Conservation (phyloP, 352 stramenopile species). For the Phytophthora cactorum region DNA sequence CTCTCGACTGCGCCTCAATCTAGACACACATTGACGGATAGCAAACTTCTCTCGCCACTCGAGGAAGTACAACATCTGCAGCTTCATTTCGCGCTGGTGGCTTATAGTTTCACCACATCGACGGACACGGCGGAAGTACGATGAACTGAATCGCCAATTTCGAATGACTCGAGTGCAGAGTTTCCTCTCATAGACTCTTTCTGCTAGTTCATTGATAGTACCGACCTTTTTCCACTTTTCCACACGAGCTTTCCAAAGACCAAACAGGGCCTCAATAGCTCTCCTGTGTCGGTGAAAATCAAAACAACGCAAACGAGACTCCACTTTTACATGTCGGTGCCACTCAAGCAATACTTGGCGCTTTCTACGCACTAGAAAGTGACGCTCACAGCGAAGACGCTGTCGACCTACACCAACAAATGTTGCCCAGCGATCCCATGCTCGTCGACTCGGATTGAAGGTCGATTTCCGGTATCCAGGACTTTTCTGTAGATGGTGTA, state of each 20-base stretch:
- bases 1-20: constrained; percentile 5
- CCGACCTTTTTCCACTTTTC: constrained; percentile 37
- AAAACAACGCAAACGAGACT: constrained; percentile 12
- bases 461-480: constrained; percentile 27
- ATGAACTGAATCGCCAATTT: constrained; percentile 25
- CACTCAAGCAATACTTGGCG: constrained; percentile 22
- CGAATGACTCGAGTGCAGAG: constrained; percentile 23
- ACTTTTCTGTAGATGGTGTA: constrained; percentile 10
- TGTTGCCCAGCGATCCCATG: constrained; percentile 35
- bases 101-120: constrained; percentile 18
- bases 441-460: constrained; percentile 36
- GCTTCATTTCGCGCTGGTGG: constrained; percentile 9
- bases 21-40: constrained; percentile 8
- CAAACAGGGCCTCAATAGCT: constrained; percentile 12
- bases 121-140: constrained; percentile 8
- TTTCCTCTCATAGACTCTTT: constrained; percentile 29
- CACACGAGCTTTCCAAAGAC: constrained; percentile 26
- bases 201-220: constrained; percentile 27
- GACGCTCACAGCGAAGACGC: constrained; percentile 7
- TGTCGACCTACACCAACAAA: constrained; percentile 20
- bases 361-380: constrained; percentile 16
- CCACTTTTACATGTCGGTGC: constrained; percentile 15
- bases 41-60: constrained; percentile 22
- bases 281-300: not conserved
- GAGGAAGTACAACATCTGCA: constrained; percentile 8